A percentile compares a stretch with the other conserved stretches of the same genome.
phyloP scores from a whole-genome alignment of 257 asterid species.

The Plantago elongata region DNA sequence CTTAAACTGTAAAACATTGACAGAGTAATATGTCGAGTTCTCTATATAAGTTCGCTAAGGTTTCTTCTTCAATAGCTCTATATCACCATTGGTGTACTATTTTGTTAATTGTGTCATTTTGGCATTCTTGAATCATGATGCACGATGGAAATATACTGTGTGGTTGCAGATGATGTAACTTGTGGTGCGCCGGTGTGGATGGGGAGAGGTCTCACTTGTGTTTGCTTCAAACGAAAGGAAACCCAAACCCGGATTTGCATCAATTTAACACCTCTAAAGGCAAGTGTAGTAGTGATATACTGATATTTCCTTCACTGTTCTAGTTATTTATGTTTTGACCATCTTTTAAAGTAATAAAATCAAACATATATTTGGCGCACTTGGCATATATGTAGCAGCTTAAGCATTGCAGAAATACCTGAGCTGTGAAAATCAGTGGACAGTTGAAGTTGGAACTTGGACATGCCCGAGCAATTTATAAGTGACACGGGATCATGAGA shows the following conservation, averaged over 20 bases:
- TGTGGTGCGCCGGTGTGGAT: constrained; percentile 52
- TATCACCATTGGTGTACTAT: neutral
- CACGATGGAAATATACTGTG: neutral
- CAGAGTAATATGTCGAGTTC: neutral
- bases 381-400: neutral
- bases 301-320: neutral
- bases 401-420: neutral
- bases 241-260: constrained; percentile 38
- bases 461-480: neutral
- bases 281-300: constrained; percentile 21
- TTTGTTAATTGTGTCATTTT: neutral
- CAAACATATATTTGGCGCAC: neutral
- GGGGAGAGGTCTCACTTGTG: constrained; percentile 67
- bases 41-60: neutral
- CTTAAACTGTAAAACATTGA: neutral
- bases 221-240: constrained; percentile 75
- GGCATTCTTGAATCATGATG: constrained; percentile 11
- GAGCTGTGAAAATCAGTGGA: neutral
- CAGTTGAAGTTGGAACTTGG: neutral
- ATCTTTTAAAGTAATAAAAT: neutral
- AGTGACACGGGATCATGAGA: neutral
- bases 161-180: constrained; percentile 44
- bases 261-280: constrained; percentile 63
- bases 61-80: neutral
- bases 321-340: neutral